Evolutionary conservation across 768 basidiomycete species (phyloP).

Genomic region (Rhizopogon vinicolor): DNA sequence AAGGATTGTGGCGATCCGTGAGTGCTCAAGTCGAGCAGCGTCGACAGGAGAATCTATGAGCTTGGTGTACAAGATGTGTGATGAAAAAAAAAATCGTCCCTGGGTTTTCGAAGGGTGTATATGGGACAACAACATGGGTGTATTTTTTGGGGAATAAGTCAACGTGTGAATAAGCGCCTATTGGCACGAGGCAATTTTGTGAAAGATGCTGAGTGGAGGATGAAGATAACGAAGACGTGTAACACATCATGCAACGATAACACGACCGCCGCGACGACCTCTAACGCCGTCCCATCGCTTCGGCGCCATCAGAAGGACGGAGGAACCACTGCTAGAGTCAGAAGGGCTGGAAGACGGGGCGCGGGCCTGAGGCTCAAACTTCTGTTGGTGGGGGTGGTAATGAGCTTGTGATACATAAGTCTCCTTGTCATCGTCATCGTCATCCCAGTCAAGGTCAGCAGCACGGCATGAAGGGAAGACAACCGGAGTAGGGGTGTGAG

Average conservation of each 20-base stretch:
- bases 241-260: conserved; percentile 11
- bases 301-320: conserved; percentile 26
- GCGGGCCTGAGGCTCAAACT: conserved; percentile 11
- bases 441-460: conserved; percentile 22
- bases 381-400: conserved; percentile 12
- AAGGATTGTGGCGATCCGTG: conserved; percentile 20
- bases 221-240: neutral
- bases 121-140: conserved; percentile 1
- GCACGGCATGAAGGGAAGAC: conserved; percentile 29
- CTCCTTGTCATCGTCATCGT: conserved; percentile 19
- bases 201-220: neutral
- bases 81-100: conserved; percentile 15
- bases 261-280: conserved; percentile 11
- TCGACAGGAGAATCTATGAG: conserved; percentile 2
- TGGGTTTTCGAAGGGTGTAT: conserved; percentile 5
- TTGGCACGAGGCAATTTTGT: conserved; percentile 4
- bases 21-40: conserved; percentile 14
- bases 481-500: conserved; percentile 27
- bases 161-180: conserved; percentile 1
- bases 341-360: conserved; percentile 15
- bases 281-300: conserved; percentile 12
- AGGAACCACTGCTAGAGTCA: conserved; percentile 20
- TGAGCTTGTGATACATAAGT: conserved; percentile 15
- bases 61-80: conserved; percentile 4
- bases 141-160: conserved; percentile 1